A percentile compares a stretch with the other conserved stretches of the same genome.
These are phyloP conservation scores for Colletotrichum liriopes DNA, from an alignment of 2,329 filamentous ascomycete species.

Conservation along the genomic window DNA sequence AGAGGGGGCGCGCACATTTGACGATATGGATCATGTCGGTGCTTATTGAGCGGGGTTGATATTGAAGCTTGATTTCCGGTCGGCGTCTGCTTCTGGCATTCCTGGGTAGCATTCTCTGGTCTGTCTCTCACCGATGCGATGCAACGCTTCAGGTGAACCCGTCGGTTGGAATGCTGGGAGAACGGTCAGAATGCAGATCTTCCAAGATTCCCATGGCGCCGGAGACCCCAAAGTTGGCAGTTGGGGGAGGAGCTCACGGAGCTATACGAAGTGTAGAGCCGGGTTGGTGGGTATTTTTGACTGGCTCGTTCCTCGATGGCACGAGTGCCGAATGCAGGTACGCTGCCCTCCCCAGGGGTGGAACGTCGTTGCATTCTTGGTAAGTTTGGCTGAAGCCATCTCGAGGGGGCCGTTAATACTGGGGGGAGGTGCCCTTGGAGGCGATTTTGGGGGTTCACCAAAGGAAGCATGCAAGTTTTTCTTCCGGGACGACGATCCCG, in stretches of 20 bases:
- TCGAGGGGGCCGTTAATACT: neutral
- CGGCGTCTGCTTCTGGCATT: neutral
- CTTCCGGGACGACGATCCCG: slow-evolving; percentile 13
- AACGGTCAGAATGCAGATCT: slow-evolving; percentile 39
- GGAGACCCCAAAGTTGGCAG: slow-evolving; percentile 39
- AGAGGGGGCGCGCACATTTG: slow-evolving; percentile 16
- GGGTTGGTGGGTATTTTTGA: neutral
- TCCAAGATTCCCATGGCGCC: slow-evolving; percentile 38
- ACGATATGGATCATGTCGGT: slow-evolving; percentile 21
- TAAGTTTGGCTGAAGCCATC: slow-evolving; percentile 14
- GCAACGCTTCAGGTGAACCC: slow-evolving; percentile 42
- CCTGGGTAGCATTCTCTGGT: neutral
- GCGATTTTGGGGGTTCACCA: neutral
- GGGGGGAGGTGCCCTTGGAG: neutral
- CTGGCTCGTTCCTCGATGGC: slow-evolving; percentile 7
- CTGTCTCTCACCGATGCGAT: slow-evolving; percentile 20
- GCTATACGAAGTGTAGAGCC: slow-evolving; percentile 31
- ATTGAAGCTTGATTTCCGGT: slow-evolving; percentile 32
- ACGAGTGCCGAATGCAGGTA: slow-evolving; percentile 41
- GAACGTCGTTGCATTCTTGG: slow-evolving; percentile 5
- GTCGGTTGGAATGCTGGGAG: slow-evolving; percentile 28
- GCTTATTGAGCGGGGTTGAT: slow-evolving; percentile 33
- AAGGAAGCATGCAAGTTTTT: slow-evolving; percentile 12
- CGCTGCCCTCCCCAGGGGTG: slow-evolving; percentile 1
- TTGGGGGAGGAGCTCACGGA: neutral